Conservation (phyloP, 179 eudicot species). For the Carnegiea gigantea region DNA sequence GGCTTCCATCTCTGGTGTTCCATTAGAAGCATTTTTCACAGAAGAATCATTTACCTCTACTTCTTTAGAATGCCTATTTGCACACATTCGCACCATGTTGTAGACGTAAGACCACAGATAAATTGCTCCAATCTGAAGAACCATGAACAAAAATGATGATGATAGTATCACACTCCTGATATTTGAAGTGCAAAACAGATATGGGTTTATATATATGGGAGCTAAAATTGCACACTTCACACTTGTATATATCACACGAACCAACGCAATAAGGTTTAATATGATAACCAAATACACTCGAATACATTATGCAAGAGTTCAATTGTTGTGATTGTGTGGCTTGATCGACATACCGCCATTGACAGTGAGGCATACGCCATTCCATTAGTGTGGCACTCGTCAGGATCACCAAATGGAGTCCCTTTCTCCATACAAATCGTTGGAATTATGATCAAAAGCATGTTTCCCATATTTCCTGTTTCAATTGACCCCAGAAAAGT, state of each 20-base stretch:
- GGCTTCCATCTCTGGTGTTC: slow-evolving; percentile 1
- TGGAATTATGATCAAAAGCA: slow-evolving; percentile 29
- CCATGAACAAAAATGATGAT: background rate
- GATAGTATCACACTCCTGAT: too few species aligned
- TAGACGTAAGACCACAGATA: slow-evolving; percentile 27
- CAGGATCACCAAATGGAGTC: slow-evolving; percentile 26
- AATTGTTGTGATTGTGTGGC: background rate
- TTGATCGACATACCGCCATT: slow-evolving; percentile 26
- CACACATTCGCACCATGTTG: slow-evolving; percentile 25
- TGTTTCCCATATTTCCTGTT: slow-evolving; percentile 32
- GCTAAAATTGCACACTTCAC: too few species aligned
- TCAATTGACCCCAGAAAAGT: background rate
- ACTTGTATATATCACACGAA: too few species aligned
- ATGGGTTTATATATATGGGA: too few species aligned
- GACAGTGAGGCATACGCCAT: slow-evolving; percentile 34
- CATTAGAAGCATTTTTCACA: background rate
- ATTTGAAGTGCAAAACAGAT: too few species aligned
- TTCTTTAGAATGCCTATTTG: slow-evolving; percentile 20
- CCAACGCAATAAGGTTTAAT: too few species aligned
- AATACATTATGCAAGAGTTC: too few species aligned
- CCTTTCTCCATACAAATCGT: slow-evolving; percentile 32
- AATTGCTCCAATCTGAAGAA: slow-evolving; percentile 29
- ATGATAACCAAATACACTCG: too few species aligned
- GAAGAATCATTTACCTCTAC: slow-evolving; percentile 15
- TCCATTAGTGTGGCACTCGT: slow-evolving; percentile 24